Conservation (phyloP, 805 yeast genomes). For the Saccharomycopsis sp. region DNA sequence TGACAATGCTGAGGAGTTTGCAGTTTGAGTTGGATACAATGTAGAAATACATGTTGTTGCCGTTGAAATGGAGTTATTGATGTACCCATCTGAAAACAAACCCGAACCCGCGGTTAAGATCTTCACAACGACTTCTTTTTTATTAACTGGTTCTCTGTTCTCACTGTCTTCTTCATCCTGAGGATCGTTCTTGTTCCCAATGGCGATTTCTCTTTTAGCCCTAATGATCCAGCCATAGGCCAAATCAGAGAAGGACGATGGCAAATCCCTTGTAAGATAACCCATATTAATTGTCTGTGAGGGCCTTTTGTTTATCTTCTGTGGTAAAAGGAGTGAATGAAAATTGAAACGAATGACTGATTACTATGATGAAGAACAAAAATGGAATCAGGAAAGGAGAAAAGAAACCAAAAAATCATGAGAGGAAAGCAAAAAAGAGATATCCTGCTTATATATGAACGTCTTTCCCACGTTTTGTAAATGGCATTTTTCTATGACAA, state of each 20-base stretch:
- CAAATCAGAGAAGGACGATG: slow-evolving; percentile 32
- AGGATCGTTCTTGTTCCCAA: slow-evolving; percentile 26
- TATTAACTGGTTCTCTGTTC: slow-evolving; percentile 20
- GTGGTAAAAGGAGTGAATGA: too few relatives aligned
- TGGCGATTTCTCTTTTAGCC: slow-evolving; percentile 36
- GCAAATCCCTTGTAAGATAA: slow-evolving; percentile 39
- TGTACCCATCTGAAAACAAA: slow-evolving; percentile 86
- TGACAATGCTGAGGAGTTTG: slow-evolving; percentile 57
- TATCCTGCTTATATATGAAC: too few relatives aligned
- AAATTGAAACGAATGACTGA: too few relatives aligned
- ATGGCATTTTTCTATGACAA: too few relatives aligned
- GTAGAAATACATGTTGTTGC: slow-evolving; percentile 60
- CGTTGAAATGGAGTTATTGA: slow-evolving; percentile 74
- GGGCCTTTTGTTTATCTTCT: too few relatives aligned
- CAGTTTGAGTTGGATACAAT: slow-evolving; percentile 57
- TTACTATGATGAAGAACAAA: too few relatives aligned
- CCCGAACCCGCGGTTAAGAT: slow-evolving; percentile 86
- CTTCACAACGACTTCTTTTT: slow-evolving; percentile 40
- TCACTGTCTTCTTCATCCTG: slow-evolving; percentile 26
- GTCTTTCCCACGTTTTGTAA: too few relatives aligned
- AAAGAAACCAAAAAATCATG: too few relatives aligned
- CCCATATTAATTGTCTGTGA: slow-evolving; percentile 21
- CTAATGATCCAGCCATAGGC: slow-evolving; percentile 36
- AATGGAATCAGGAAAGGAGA: too few relatives aligned
- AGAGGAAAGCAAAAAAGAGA: too few relatives aligned